A percentile compares a stretch with the other conserved stretches of the same genome.
Conservation (phyloP, 768 basidiomycete species). For the Tricholoma flavovirens region DNA sequence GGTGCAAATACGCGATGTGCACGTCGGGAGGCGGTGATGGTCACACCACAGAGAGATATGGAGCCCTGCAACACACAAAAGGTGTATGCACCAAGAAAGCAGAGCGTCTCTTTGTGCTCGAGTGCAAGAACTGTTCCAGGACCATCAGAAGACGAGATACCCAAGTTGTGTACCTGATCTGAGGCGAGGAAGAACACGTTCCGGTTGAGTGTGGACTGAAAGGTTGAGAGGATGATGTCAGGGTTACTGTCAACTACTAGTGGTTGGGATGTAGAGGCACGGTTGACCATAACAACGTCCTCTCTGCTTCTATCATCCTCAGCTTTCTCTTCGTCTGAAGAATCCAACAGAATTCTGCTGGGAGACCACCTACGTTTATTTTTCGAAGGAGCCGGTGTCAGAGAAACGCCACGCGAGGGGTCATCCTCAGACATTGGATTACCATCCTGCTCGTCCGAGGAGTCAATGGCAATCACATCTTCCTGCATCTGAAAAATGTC, state of each 20-base stretch:
- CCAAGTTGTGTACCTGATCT: slow-evolving; percentile 30
- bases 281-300: slow-evolving; percentile 7
- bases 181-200: slow-evolving; percentile 42
- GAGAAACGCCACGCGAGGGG: slow-evolving; percentile 14
- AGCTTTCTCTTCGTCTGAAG: slow-evolving; percentile 44
- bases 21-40: slow-evolving; percentile 33
- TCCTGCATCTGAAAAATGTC: slow-evolving; percentile 30
- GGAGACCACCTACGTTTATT: slow-evolving; percentile 52
- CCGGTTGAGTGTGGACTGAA: slow-evolving; percentile 35
- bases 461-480: slow-evolving; percentile 34
- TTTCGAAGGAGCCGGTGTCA: slow-evolving; percentile 11
- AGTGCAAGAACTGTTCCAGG: slow-evolving; percentile 38
- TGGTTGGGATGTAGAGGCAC: slow-evolving; percentile 8
- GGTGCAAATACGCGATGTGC: slow-evolving; percentile 67
- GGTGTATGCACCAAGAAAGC: slow-evolving; percentile 63
- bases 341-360: slow-evolving; percentile 42
- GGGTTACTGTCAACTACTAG: slow-evolving; percentile 7
- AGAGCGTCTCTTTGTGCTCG: slow-evolving; percentile 43
- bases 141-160: slow-evolving; percentile 13
- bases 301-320: slow-evolving; percentile 12
- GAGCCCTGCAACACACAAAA: slow-evolving; percentile 60
- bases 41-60: slow-evolving; percentile 53
- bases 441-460: slow-evolving; percentile 27
- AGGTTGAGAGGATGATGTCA: slow-evolving; percentile 39
- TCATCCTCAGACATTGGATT: not conserved